phyloP scores from a whole-genome alignment of 164 flowering plant species.

The Kingdonia uniflora region DNA sequence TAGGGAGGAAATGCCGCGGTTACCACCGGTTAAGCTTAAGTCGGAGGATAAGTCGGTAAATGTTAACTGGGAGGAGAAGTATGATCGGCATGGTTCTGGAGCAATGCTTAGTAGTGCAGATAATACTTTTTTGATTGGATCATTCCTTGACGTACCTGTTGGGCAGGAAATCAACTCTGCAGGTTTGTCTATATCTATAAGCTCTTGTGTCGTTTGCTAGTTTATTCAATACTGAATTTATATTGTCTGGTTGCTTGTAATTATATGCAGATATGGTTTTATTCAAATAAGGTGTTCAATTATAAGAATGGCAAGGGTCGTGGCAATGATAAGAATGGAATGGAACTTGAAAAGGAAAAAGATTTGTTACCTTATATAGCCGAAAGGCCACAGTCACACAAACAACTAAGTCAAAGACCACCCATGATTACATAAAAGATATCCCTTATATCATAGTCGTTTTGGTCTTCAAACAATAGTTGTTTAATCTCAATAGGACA shows the following conservation, averaged over 20 bases:
- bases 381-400: no score
- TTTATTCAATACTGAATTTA: not conserved
- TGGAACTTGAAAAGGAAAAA: no score
- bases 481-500: no score
- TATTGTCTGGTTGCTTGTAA: not conserved
- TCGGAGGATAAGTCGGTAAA: constrained; percentile 62
- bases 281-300: no score
- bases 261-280: no score
- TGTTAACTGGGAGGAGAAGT: constrained; percentile 71
- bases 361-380: no score
- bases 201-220: not conserved
- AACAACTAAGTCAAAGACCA: no score
- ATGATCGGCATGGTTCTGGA: constrained; percentile 51
- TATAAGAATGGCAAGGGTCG: no score
- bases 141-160: constrained; percentile 82
- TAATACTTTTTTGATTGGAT: constrained; percentile 57
- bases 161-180: constrained; percentile 79
- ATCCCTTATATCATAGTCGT: no score
- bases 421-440: no score
- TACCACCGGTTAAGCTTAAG: constrained; percentile 91
- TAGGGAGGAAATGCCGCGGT: constrained; percentile 73
- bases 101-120: constrained; percentile 38
- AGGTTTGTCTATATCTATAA: constrained; percentile 34
- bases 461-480: no score
- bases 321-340: no score